phyloP scores from a whole-genome alignment of 768 basidiomycete species.

The Piloderma croceum region DNA sequence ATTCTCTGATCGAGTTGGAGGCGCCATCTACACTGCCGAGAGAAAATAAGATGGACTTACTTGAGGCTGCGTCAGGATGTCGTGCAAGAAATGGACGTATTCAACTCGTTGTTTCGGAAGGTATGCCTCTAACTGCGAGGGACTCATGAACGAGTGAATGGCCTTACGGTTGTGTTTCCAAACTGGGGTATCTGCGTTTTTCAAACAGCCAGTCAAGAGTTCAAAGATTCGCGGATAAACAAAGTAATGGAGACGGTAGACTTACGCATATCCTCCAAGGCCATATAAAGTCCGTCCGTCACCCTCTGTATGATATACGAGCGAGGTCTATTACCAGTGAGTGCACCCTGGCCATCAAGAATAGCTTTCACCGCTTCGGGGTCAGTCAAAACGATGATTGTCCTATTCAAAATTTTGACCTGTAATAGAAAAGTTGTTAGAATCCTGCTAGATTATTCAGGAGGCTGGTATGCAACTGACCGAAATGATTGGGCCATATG shows the following conservation, averaged over 20 bases:
- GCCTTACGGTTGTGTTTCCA: constrained; percentile 16
- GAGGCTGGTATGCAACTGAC: too few species aligned
- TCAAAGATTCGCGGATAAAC: too few species aligned
- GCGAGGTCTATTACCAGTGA: constrained; percentile 17
- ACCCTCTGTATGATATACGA: too few species aligned
- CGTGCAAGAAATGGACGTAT: constrained; percentile 23
- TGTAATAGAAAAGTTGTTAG: too few species aligned
- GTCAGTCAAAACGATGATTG: constrained; percentile 20
- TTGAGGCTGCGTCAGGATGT: constrained; percentile 23
- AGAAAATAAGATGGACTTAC: constrained; percentile 8
- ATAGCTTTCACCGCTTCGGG: constrained; percentile 16
- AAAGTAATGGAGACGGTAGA: background rate
- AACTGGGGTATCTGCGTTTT: too few species aligned
- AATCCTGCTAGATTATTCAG: too few species aligned
- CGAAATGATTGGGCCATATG: constrained; percentile 18
- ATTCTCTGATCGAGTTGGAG: too few species aligned
- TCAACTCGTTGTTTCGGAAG: constrained; percentile 25
- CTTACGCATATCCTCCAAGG: constrained; percentile 11
- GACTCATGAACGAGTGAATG: constrained; percentile 14
- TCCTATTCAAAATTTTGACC: constrained; percentile 16
- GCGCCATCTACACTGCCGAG: too few species aligned
- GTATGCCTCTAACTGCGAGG: constrained; percentile 13
- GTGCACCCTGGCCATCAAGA: constrained; percentile 19
- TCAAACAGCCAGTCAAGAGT: too few species aligned
- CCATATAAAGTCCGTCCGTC: constrained; percentile 15